Base-by-base conservation (phyloP, 2,329 filamentous ascomycete genomes). In the Stachybotrys echinatus region DNA sequence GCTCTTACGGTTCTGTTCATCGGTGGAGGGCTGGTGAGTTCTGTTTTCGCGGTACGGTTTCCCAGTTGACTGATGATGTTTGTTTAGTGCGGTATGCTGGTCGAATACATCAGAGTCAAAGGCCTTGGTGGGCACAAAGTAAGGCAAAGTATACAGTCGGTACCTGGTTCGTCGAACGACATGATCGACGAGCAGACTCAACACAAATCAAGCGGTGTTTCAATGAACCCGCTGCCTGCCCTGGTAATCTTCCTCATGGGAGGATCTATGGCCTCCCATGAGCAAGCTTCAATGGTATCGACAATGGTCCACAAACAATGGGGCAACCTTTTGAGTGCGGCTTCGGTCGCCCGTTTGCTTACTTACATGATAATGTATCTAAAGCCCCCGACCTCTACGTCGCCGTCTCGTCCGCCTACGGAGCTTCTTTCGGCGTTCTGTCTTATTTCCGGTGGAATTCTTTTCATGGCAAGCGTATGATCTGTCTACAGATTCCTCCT, bases 1-100 rank as follows among this genome's bases (percentile, higher is more conserved):
- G 91, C 89, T 6, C 94, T 95, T 60, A 89, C 89, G 0, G 75
- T 95, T 45, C 82, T 95, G 69, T 95, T 95, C 72, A 88, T 95
- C 56, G 90, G 90, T 52, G 90, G 89, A 59, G 90, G 42, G 5
- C 21, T 45, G 22, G 42, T 45, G 20, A 45, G 42, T 45, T 27
- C 10, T 42, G 18, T n/a, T 18, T 27, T 12, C n/a, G n/a, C n/a
- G n/a, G n/a, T n/a, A n/a, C n/a, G n/a, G n/a, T n/a, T n/a, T n/a
- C n/a, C n/a, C n/a, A n/a, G n/a, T n/a, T n/a, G n/a, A n/a, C n/a
- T n/a, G n/a, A n/a, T n/a, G n/a, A n/a, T n/a, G n/a, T n/a, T n/a
- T n/a, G n/a, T n/a, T n/a, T 19, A 45, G 42, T 45, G 42, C 22
- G 42, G 42, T 27, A 27, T 45, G 12, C 20, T 45, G 20, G 42